Conservation (phyloP, 2,329 filamentous ascomycete species). For the Alternaria gansuensis region DNA sequence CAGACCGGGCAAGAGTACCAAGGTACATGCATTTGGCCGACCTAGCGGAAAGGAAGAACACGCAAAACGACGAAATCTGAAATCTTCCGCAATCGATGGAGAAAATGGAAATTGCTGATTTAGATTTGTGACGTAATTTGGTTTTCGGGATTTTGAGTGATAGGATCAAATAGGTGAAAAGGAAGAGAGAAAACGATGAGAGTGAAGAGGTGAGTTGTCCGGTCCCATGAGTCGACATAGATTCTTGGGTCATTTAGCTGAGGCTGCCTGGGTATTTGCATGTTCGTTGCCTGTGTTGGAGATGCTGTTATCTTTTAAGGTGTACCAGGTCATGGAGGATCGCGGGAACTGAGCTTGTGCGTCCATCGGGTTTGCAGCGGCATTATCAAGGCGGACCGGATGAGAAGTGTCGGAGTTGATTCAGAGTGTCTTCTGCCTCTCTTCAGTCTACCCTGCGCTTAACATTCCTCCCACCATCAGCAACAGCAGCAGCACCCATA, state of each 20-base stretch:
- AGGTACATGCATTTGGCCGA: conserved; percentile 1
- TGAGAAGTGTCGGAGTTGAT: not conserved
- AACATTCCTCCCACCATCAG: conserved; percentile 64
- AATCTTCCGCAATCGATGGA: not conserved
- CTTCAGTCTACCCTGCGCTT: conserved; percentile 51
- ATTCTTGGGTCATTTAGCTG: not conserved
- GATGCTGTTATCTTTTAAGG: not conserved
- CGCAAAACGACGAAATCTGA: not conserved
- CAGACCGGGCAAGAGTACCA: not conserved
- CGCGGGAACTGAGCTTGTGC: not conserved
- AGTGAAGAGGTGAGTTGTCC: not conserved
- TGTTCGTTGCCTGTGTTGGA: not conserved
- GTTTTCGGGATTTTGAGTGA: not conserved
- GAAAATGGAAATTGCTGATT: not conserved
- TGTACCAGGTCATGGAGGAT: not conserved
- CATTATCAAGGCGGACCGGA: not conserved
- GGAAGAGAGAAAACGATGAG: not conserved
- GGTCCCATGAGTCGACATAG: not conserved
- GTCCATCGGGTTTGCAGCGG: not conserved
- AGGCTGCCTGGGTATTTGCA: not conserved
- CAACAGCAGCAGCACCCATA: conserved; percentile 68
- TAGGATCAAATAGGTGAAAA: not conserved
- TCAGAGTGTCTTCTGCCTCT: not conserved
- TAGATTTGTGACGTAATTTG: not conserved
- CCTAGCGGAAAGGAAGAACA: not conserved